Conservation (phyloP, 2,329 filamentous ascomycete genomes). For the Calonectria hawksworthii region DNA sequence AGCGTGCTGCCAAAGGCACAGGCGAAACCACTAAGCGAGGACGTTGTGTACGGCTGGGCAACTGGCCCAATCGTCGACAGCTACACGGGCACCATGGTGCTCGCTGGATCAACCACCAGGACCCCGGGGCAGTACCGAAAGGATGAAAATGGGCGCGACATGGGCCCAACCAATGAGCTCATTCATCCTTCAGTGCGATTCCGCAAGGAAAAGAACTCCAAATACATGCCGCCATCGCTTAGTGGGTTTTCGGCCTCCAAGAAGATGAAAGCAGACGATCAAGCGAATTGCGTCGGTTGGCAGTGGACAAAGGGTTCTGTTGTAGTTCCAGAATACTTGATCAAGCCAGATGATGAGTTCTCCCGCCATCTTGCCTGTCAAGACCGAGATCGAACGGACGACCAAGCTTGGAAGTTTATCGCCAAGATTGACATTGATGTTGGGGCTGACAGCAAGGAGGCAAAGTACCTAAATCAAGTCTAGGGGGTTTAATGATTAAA, state of each 20-base stretch:
- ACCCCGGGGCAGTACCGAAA: not conserved
- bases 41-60: not conserved
- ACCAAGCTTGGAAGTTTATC: slow-evolving; percentile 2
- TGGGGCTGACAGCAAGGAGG: not conserved
- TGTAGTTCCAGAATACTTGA: not conserved
- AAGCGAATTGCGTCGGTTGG: not conserved
- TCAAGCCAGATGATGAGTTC: not conserved
- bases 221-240: not conserved
- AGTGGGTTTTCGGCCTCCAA: not conserved
- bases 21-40: not conserved
- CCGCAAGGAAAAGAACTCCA: not conserved
- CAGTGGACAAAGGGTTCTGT: not conserved
- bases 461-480: not conserved
- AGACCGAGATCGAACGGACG: not conserved
- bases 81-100: not conserved
- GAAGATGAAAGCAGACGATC: not conserved
- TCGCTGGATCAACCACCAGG: not conserved
- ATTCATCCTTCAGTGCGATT: not conserved
- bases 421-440: slow-evolving; percentile 3
- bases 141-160: not conserved
- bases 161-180: not conserved
- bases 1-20: not conserved
- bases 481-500: not conserved
- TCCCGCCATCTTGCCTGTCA: not conserved
- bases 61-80: not conserved